These are phyloP conservation scores for Amanita rimosa DNA, from an alignment of 768 basidiomycete genomes.

Conservation along the genomic window DNA sequence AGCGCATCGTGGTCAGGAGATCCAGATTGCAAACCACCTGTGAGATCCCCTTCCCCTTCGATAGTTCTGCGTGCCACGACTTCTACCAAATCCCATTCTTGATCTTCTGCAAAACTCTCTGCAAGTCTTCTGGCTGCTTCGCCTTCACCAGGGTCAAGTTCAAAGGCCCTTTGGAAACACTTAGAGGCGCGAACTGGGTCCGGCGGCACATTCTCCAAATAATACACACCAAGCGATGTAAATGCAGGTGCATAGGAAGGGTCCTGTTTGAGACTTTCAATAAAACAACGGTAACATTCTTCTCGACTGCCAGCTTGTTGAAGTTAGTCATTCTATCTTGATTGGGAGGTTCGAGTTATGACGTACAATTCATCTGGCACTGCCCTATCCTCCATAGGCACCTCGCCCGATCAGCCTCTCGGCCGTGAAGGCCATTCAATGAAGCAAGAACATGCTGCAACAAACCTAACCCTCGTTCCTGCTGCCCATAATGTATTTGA, in stretches of 20 bases:
- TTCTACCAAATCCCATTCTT: conserved; percentile 94
- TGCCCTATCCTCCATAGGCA: conserved; percentile 81
- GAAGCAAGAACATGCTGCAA: conserved; percentile 36
- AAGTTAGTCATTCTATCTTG: neutral
- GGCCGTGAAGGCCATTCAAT: conserved; percentile 33
- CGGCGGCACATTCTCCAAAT: conserved; percentile 60
- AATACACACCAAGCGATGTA: conserved; percentile 88
- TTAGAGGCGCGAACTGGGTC: conserved; percentile 83
- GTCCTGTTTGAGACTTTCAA: conserved; percentile 65
- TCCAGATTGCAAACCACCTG: conserved; percentile 36
- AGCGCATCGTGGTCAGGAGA: conserved; percentile 23
- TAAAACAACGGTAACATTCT: conserved; percentile 70
- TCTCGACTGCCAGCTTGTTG: conserved; percentile 36
- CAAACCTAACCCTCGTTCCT: conserved; percentile 32
- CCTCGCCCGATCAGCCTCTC: conserved; percentile 54
- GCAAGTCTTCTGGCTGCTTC: conserved; percentile 79
- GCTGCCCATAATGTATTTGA: conserved; percentile 37
- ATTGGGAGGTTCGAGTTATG: neutral
- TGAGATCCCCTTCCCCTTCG: conserved; percentile 81
- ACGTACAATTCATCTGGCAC: conserved; percentile 56
- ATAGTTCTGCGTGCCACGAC: conserved; percentile 89
- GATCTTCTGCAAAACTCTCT: conserved; percentile 82
- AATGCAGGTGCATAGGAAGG: conserved; percentile 82
- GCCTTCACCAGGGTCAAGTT: conserved; percentile 82
- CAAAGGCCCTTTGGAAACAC: conserved; percentile 98